A percentile compares a stretch with the other conserved stretches of the same genome.
Conservation (phyloP, 805 yeast genomes). For the Sungouiella thailandica region DNA sequence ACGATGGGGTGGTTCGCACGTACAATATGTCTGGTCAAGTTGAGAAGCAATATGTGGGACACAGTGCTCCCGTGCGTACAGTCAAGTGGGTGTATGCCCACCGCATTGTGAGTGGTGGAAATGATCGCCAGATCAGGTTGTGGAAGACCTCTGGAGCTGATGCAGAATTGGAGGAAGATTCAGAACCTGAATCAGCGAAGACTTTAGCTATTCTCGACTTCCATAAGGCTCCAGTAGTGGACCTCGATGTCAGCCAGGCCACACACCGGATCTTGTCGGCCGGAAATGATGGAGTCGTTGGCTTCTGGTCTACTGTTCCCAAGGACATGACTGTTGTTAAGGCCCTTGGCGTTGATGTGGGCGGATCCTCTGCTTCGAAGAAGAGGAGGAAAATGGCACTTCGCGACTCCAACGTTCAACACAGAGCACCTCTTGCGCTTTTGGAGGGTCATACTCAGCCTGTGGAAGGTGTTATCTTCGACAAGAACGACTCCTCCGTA, state of each 20-base stretch:
- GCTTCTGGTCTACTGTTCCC: slow-evolving; percentile 83
- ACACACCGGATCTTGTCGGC: slow-evolving; percentile 73
- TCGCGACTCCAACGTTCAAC: slow-evolving; percentile 67
- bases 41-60: slow-evolving; percentile 79
- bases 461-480: slow-evolving; percentile 80
- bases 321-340: slow-evolving; percentile 67
- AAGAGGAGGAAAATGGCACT: slow-evolving; percentile 82
- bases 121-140: slow-evolving; percentile 81
- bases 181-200: slow-evolving; percentile 54
- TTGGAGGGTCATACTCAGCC: slow-evolving; percentile 82
- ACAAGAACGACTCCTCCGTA: slow-evolving; percentile 66
- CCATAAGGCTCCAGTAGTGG: slow-evolving; percentile 82
- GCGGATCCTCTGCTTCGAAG: slow-evolving; percentile 62
- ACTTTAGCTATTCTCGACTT: slow-evolving; percentile 85
- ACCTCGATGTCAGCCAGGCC: slow-evolving; percentile 53
- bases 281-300: slow-evolving; percentile 73
- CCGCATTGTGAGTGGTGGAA: slow-evolving; percentile 78
- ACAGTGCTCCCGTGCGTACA: slow-evolving; percentile 78
- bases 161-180: slow-evolving; percentile 29
- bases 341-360: slow-evolving; percentile 9
- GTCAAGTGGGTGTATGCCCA: slow-evolving; percentile 76
- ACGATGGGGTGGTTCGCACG: slow-evolving; percentile 90
- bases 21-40: slow-evolving; percentile 81
- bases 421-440: slow-evolving; percentile 76
- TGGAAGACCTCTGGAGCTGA: slow-evolving; percentile 62